phyloP scores from a whole-genome alignment of 371 early-diverging fungal species.

The Rhizopus stolonifer region DNA sequence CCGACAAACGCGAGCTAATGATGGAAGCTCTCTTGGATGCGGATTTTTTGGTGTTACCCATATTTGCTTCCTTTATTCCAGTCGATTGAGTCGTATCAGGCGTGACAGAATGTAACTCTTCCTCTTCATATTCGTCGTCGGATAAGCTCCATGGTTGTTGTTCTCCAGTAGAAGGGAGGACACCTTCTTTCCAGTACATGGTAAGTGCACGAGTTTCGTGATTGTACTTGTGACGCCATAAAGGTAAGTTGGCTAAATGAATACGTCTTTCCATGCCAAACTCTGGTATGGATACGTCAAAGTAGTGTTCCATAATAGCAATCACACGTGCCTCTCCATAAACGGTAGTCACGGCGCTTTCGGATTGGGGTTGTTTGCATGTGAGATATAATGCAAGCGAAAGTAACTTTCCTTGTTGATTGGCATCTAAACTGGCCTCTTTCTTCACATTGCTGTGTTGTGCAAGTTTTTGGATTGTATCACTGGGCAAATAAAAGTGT shows the following conservation, averaged over 20 bases:
- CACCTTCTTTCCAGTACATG: conserved; percentile 57
- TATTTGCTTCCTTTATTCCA: conserved; percentile 55
- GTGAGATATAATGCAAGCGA: conserved; percentile 61
- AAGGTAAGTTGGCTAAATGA: conserved; percentile 44
- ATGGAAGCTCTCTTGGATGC: conserved; percentile 35
- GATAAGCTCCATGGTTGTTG: conserved; percentile 32
- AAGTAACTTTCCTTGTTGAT: conserved; percentile 67
- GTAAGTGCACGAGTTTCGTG: conserved; percentile 36
- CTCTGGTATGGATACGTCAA: conserved; percentile 62
- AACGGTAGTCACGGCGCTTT: conserved; percentile 19
- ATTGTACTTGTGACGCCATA: conserved; percentile 42
- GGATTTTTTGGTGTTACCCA: conserved; percentile 20
- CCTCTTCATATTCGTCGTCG: conserved; percentile 47
- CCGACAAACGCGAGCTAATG: conserved; percentile 35
- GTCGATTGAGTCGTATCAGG: conserved; percentile 16
- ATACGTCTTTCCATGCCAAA: conserved; percentile 63
- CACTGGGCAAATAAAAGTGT: conserved; percentile 55
- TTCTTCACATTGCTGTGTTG: conserved; percentile 79
- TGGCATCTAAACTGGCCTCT: conserved; percentile 65
- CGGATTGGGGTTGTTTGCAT: conserved; percentile 24
- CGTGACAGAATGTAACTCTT: conserved; percentile 30
- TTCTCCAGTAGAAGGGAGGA: conserved; percentile 39
- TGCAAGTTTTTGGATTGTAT: conserved; percentile 54
- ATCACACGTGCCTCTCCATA: conserved; percentile 44
- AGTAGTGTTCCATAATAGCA: conserved; percentile 44